These are phyloP conservation scores for Cystobasidiopsis lactophilus DNA, from an alignment of 768 basidiomycete genomes.

Conservation along the genomic window DNA sequence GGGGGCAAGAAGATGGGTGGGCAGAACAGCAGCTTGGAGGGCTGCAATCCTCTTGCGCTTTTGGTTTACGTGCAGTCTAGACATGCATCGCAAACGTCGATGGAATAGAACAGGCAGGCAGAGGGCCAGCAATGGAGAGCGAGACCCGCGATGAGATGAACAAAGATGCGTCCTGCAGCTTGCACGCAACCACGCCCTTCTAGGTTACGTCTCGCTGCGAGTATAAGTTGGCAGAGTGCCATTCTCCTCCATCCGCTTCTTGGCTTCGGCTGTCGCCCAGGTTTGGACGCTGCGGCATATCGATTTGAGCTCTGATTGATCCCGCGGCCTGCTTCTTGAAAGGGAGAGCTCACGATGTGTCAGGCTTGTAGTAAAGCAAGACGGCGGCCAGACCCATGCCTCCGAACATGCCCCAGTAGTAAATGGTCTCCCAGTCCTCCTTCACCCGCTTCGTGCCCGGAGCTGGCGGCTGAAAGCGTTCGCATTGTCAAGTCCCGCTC, in stretches of 20 bases:
- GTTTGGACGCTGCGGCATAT: not conserved
- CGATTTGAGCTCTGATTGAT: not conserved
- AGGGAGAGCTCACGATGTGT: constrained; percentile 23
- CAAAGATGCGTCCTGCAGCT: too few relatives aligned
- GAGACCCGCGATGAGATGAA: too few relatives aligned
- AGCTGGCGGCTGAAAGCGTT: not conserved
- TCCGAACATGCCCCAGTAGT: constrained; percentile 26
- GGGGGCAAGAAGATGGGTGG: too few relatives aligned
- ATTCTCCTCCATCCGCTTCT: not conserved
- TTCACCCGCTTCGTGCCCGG: constrained; percentile 22
- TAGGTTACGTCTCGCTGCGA: not conserved
- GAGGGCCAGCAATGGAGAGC: too few relatives aligned
- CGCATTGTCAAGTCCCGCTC: not conserved
- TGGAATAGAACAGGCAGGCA: too few relatives aligned
- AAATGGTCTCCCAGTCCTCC: constrained; percentile 27
- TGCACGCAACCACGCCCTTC: not conserved
- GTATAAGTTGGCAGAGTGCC: too few relatives aligned
- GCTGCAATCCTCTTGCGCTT: too few relatives aligned
- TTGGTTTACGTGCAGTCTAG: too few relatives aligned
- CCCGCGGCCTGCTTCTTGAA: not conserved
- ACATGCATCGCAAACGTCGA: too few relatives aligned
- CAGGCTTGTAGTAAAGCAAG: constrained; percentile 25
- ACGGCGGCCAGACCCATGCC: constrained; percentile 24
- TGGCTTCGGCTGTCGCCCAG: not conserved
- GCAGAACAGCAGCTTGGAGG: too few relatives aligned